Evolutionary conservation across 352 stramenopile genomes (phyloP), one percentile per base, ranked within the genome.

Genomic region (Stramenopiles sp.): DNA sequence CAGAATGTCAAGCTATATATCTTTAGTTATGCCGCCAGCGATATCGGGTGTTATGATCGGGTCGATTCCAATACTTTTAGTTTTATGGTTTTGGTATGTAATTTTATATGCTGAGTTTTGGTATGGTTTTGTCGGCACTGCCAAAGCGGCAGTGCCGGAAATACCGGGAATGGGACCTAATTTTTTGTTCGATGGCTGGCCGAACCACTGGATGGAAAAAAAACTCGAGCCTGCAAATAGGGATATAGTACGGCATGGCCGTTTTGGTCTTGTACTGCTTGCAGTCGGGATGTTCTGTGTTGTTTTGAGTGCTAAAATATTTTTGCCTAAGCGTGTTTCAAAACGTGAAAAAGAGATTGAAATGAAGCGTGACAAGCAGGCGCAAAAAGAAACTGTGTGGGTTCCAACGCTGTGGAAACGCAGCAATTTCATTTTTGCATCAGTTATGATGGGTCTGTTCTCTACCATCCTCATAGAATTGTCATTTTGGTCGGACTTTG

Each of bases 401-500:
- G 92, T 87, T 84, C 90, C 91, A 0, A 94, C 89, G 1, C 87
- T 93, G 80, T 98, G 94, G 95, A 97, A 96, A 83, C 87, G 94
- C 29, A 90, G 90, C 31, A 97, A 97, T 80, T 90, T 98, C 81
- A 89, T 98, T 13, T 95, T 95, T 81, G 90, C 89, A n/a, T 96
- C 88, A 30, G 88, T 98, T 38, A 78, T 94, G 7, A 87, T 97
- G 20, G 90, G 88, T 1, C 83, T 98, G 1, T 96, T 98, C 32
- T 87, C 97, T 43, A 89, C 95, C 4, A 82, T 97, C 1, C 89
- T 98, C 83, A 85, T 98, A 20, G 94, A 98, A 83, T 95, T 97
- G 73, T 97, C 92, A 20, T 98, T 97, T 80, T 98, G 94, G 94
- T 87, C 86, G 63, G 86, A 89, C 6, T 98, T 97, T 81, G 93